phyloP scores from a whole-genome alignment of 2,329 filamentous ascomycete genomes.

The Colletotrichum melonis region DNA sequence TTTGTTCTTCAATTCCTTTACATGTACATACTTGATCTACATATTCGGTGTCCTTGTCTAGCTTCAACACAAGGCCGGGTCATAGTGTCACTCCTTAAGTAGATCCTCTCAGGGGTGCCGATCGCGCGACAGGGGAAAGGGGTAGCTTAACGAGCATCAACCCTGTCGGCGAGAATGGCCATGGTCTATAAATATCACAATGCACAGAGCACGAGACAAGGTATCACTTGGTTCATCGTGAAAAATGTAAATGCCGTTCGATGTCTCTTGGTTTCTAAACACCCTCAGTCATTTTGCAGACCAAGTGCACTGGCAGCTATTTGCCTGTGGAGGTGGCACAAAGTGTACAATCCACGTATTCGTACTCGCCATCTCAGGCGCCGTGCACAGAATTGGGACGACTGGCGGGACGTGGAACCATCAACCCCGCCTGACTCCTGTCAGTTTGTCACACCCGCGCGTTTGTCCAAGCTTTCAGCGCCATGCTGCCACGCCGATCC shows the following conservation, averaged over 20 bases:
- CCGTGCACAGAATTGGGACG: background rate
- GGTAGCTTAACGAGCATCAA: background rate
- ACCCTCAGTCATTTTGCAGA: background rate
- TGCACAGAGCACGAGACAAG: background rate
- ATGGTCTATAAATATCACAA: background rate
- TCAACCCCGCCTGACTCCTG: background rate
- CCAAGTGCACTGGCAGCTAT: background rate
- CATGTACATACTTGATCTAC: slow-evolving; percentile 18
- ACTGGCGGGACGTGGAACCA: background rate
- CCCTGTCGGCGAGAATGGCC: background rate
- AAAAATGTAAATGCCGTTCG: background rate
- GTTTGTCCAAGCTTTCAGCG: background rate
- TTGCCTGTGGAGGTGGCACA: background rate
- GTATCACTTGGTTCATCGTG: background rate
- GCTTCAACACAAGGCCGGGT: slow-evolving; percentile 1
- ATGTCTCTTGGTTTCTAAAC: background rate
- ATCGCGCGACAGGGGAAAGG: background rate
- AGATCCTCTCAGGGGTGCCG: background rate
- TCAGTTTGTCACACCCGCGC: background rate
- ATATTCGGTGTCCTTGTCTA: background rate
- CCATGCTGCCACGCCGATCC: background rate
- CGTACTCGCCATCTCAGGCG: background rate
- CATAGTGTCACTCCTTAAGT: background rate
- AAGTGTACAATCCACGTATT: background rate
- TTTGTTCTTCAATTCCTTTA: background rate